Percentiles rank a stretch among this genome's conserved stretches.
Evolutionary conservation across 208 protist species (phyloP).

Genomic region (Trypanosoma melophagium): DNA sequence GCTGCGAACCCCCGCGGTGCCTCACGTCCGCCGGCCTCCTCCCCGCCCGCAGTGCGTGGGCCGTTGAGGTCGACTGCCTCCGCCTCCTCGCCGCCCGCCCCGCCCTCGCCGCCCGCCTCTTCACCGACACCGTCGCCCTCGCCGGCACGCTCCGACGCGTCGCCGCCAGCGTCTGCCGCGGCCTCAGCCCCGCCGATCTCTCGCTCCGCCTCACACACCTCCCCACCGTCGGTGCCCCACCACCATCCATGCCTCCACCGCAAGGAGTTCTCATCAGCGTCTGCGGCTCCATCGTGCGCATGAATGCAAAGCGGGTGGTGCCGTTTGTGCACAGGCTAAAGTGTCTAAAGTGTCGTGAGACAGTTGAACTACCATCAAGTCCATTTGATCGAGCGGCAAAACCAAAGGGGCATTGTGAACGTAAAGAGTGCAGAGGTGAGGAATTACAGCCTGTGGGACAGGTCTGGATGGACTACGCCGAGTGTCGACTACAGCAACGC

Average conservation of each 20-base stretch:
- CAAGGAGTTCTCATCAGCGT: slow-evolving; percentile 69
- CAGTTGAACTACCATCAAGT: slow-evolving; percentile 47
- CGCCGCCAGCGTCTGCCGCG: slow-evolving; percentile 45
- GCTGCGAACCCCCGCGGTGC: slow-evolving; percentile 57
- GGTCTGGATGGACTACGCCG: slow-evolving; percentile 89
- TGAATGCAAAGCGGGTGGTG: slow-evolving; percentile 78
- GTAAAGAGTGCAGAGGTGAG: slow-evolving; percentile 61
- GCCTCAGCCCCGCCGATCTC: slow-evolving; percentile 45
- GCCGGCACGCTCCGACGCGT: slow-evolving; percentile 44
- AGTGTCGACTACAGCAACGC: slow-evolving; percentile 88
- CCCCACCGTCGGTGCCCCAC: slow-evolving; percentile 40
- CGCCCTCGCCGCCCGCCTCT: slow-evolving; percentile 40
- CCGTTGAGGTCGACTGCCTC: slow-evolving; percentile 82
- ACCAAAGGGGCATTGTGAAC: slow-evolving; percentile 44
- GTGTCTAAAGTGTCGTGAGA: slow-evolving; percentile 65
- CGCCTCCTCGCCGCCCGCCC: slow-evolving; percentile 57
- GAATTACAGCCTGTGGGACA: slow-evolving; percentile 69
- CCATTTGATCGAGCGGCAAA: slow-evolving; percentile 66
- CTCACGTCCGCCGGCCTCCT: slow-evolving; percentile 18
- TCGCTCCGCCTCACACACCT: slow-evolving; percentile 75
- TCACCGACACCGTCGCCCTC: slow-evolving; percentile 43
- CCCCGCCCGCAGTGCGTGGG: slow-evolving; percentile 44
- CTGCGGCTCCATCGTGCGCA: slow-evolving; percentile 82
- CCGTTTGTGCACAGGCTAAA: slow-evolving; percentile 64
- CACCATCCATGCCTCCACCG: slow-evolving; percentile 62